These are phyloP conservation scores for Penicillium coprophilum DNA, from an alignment of 495 filamentous ascomycete species.

Conservation along the genomic window DNA sequence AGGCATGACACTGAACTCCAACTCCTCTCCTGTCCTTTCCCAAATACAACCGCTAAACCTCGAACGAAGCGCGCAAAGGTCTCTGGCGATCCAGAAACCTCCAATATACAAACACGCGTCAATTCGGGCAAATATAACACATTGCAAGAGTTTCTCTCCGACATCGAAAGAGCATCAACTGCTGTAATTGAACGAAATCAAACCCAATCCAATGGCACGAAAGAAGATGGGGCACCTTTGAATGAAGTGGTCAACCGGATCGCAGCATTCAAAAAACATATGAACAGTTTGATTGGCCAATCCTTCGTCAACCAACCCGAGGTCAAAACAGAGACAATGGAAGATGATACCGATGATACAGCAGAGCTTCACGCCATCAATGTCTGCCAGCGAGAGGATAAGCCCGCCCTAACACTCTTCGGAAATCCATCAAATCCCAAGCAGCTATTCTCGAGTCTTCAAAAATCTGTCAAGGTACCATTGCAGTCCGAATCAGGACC, in stretches of 20 bases:
- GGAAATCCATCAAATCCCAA: slow-evolving; percentile 65
- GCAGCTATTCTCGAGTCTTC: slow-evolving; percentile 82
- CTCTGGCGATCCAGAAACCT: slow-evolving; percentile 39
- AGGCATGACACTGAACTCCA: slow-evolving; percentile 47
- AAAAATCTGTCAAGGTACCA: slow-evolving; percentile 48
- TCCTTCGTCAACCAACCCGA: slow-evolving; percentile 36
- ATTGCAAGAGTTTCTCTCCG: slow-evolving; percentile 48
- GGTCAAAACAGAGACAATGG: slow-evolving; percentile 41
- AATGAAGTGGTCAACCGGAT: slow-evolving; percentile 44
- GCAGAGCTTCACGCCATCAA: slow-evolving; percentile 25
- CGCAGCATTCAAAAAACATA: slow-evolving; percentile 48
- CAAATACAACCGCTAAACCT: slow-evolving; percentile 43
- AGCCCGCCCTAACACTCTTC: slow-evolving; percentile 67
- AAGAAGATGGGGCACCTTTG: slow-evolving; percentile 35
- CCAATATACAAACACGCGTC: slow-evolving; percentile 44
- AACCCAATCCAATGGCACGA: slow-evolving; percentile 32
- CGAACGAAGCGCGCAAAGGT: slow-evolving; percentile 52
- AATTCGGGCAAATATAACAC: slow-evolving; percentile 44
- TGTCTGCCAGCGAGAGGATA: slow-evolving; percentile 42
- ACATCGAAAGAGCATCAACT: slow-evolving; percentile 51
- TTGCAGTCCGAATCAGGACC: slow-evolving; percentile 38
- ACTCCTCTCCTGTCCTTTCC: slow-evolving; percentile 44
- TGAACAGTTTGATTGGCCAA: slow-evolving; percentile 51
- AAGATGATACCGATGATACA: slow-evolving; percentile 38
- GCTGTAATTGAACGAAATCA: slow-evolving; percentile 46